Conservation (phyloP, 148 eudicot genomes). For the Arctostaphylos glauca region DNA sequence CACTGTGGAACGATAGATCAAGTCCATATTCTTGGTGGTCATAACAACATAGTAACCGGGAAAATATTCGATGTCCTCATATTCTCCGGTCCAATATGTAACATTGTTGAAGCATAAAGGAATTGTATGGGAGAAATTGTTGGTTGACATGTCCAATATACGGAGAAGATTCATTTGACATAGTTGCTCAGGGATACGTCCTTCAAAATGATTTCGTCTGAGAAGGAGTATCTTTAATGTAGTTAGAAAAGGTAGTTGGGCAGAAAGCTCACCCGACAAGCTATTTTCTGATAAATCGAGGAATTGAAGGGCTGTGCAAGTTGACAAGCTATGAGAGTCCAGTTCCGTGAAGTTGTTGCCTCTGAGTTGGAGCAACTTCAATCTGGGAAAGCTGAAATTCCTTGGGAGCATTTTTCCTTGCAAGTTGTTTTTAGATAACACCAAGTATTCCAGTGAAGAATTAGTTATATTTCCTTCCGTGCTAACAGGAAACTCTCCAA, state of each 20-base stretch:
- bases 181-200: background rate
- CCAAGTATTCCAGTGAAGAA: background rate
- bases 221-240: background rate
- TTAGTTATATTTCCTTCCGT: background rate
- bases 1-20: too few species aligned
- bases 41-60: too few species aligned
- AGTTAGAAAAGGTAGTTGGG: background rate
- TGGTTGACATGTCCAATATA: background rate
- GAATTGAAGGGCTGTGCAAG: background rate
- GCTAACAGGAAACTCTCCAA: background rate
- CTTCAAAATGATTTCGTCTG: background rate
- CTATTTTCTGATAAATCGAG: background rate
- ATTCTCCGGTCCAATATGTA: too few species aligned
- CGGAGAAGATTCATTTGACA: background rate
- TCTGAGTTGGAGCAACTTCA: background rate
- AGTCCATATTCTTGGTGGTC: too few species aligned
- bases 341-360: background rate
- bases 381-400: background rate
- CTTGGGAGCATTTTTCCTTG: background rate
- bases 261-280: background rate
- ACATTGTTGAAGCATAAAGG: background rate
- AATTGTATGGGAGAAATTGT: background rate
- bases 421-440: background rate
- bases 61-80: too few species aligned
- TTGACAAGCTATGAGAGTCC: background rate